Evolutionary conservation across 257 asterid genomes (phyloP), one percentile per base, ranked within the genome.

Genomic region (Leonotis leonurus): DNA sequence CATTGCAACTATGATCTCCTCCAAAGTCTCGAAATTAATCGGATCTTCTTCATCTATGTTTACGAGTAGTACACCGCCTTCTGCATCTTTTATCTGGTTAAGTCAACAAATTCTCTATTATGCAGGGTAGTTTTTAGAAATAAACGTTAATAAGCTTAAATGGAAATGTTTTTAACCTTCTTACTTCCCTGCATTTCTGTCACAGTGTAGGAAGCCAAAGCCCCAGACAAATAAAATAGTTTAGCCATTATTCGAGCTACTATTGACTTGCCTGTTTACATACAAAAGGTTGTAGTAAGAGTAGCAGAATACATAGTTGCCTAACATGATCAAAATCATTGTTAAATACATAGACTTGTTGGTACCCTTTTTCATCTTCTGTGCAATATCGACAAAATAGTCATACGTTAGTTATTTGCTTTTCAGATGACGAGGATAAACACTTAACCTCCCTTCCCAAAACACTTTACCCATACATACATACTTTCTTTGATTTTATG

Each of bases 221-320:
- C 83, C 65, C 85, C 82, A 16, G 81, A 74, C 45, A 82, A 17
- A 62, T 71, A 77, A 56, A 79, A 82, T 12, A 79, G 72, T 70
- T 82, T 82, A 30, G 75, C 85, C 29, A 79, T 73, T 74, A 82
- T 67, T 64, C 76, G 62, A 48, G 83, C 85, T 11, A 82, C 78
- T 22, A 44, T 70, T 37, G 85, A 82, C 73, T 82, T 82, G 44
- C 83, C 85, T 77, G 81, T 61, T 14, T 27, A 9, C 4, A 30
- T 8, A 32, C 3, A 62, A 8, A 35, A 27, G 52, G 39, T 35
- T 49, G 49, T 59, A 65, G 43, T 29, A 3, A 24, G 24, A 17
- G 52, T 1, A 36, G 43, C 30, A 44, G n/a, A n/a, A n/a, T n/a
- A n/a, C n/a, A n/a, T n/a, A n/a, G n/a, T n/a, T n/a, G n/a, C n/a